Percentiles rank a stretch among this genome's conserved stretches.
phyloP scores from a whole-genome alignment of 1,284 basidiomycete species.

The Trametes versicolor region DNA sequence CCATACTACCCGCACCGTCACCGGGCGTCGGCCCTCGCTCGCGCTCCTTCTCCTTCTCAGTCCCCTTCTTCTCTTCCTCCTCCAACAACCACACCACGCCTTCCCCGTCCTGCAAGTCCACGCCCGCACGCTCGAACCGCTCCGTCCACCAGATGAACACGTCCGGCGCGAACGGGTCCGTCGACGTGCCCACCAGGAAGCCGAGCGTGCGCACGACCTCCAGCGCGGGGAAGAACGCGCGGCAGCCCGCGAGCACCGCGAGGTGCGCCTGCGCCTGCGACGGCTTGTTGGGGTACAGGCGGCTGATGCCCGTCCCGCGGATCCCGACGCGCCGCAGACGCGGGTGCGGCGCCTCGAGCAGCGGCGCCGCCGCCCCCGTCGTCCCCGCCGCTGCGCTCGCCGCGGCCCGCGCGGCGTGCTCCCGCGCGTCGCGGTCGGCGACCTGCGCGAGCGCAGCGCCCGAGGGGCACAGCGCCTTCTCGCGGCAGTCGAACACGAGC shows the following conservation, averaged over 20 bases:
- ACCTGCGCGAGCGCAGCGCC: slow-evolving; percentile 17
- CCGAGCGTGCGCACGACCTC: slow-evolving; percentile 57
- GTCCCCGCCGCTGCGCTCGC: not conserved
- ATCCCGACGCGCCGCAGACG: slow-evolving; percentile 57
- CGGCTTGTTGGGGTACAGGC: slow-evolving; percentile 54
- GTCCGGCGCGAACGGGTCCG: slow-evolving; percentile 54
- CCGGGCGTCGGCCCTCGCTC: not conserved
- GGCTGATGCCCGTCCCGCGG: slow-evolving; percentile 51
- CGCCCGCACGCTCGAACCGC: slow-evolving; percentile 56
- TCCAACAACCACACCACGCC: slow-evolving; percentile 55
- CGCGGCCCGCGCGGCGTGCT: slow-evolving; percentile 12
- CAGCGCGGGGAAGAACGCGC: slow-evolving; percentile 53
- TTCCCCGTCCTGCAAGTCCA: slow-evolving; percentile 63
- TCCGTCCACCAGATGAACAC: slow-evolving; percentile 65
- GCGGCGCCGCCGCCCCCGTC: slow-evolving; percentile 40
- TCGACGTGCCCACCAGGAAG: slow-evolving; percentile 55
- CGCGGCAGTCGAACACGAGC: slow-evolving; percentile 49
- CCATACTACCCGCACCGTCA: not conserved
- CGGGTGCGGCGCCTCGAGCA: slow-evolving; percentile 45
- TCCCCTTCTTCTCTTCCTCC: slow-evolving; percentile 18
- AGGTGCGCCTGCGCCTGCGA: slow-evolving; percentile 50
- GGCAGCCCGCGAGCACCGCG: slow-evolving; percentile 49
- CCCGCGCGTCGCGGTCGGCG: slow-evolving; percentile 20
- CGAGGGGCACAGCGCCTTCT: slow-evolving; percentile 31
- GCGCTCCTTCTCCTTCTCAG: slow-evolving; percentile 4